Evolutionary conservation across 805 yeast species (phyloP).

Genomic region (Teunomyces atbi): DNA sequence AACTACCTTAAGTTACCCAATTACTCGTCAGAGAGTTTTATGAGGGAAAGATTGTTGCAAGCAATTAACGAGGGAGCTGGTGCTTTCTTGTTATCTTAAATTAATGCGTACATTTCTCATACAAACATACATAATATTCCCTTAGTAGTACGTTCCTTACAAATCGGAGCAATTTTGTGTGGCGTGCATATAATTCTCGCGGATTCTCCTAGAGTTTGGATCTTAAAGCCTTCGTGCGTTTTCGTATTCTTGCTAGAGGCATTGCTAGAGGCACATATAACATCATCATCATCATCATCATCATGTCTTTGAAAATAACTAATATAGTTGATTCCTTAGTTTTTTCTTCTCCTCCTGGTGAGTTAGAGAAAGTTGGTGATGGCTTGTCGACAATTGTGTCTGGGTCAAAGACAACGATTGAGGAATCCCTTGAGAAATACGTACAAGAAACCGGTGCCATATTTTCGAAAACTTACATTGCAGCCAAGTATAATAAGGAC

Average conservation of each 20-base stretch:
- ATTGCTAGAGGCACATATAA: background rate
- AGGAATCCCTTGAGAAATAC: constrained; percentile 27
- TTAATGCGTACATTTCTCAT: background rate
- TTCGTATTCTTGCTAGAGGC: background rate
- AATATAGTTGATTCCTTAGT: constrained; percentile 30
- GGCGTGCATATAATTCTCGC: background rate
- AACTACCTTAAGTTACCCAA: constrained; percentile 88
- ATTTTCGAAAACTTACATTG: constrained; percentile 30
- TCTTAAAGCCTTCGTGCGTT: background rate
- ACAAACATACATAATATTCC: background rate
- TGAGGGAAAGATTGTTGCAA: constrained; percentile 56
- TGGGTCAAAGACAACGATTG: constrained; percentile 19
- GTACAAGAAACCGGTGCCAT: constrained; percentile 29
- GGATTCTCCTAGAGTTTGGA: background rate
- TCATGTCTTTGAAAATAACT: constrained; percentile 24
- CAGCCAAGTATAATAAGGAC: constrained; percentile 33
- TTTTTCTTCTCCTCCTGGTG: constrained; percentile 39
- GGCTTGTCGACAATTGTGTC: constrained; percentile 25
- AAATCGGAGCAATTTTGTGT: background rate
- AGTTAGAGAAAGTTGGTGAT: constrained; percentile 26
- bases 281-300: constrained; percentile 11
- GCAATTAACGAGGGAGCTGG: constrained; percentile 90
- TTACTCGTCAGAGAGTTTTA: constrained; percentile 60
- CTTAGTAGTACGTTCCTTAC: background rate
- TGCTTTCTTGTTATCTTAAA: constrained; percentile 73